Evolutionary conservation across 2,329 filamentous ascomycete species (phyloP), one percentile per base, ranked within the genome.

Genomic region (Beauveria sp.): DNA sequence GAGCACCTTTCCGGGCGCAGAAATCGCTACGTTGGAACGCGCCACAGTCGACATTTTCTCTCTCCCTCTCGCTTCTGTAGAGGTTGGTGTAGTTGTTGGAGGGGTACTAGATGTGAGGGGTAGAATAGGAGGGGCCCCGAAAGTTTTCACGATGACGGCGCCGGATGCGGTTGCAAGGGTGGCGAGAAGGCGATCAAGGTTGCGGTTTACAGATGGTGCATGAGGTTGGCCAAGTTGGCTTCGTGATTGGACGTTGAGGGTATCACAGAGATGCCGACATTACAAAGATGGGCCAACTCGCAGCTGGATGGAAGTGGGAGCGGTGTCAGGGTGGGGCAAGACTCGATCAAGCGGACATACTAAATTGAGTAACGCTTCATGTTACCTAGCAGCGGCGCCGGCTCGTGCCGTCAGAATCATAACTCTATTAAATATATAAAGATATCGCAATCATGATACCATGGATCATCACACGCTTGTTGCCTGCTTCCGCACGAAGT

Each of bases 1-100:
- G 66, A 99, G 84, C 64, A 99, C 95, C 79, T 99, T 99, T 68
- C 95, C 95, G 20, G 95, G 95, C 24, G 95, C 93, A 65, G 95
- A 98, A 66, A 96, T 85, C 70, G 87, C 88, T 53, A 76, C 69
- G 54, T 77, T 76, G 64, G 73, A 72, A 69, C 74, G 71, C 14
- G 60, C 24, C 48, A 10, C 26, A 6, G 52, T 49, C 10, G 55
- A 50, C 45, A 50, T 62, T 18, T n/a, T 24, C n/a, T 18, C 1
- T 6, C 22, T 10, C 42, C 6, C 5, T 26, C 16, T n/a, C 34
- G 34, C 34, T 38, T 38, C 14, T 16, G 34, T 3, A 50, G 45
- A 50, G 20, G 16, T n/a, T 45, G 24, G 20, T 22, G 26, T 12
- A 10, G 42, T 10, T 31, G 22, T 53, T 38, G 50, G 55, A 49